These are phyloP conservation scores for Globisporangium barbulae DNA, from an alignment of 352 stramenopile species.

Conservation along the genomic window DNA sequence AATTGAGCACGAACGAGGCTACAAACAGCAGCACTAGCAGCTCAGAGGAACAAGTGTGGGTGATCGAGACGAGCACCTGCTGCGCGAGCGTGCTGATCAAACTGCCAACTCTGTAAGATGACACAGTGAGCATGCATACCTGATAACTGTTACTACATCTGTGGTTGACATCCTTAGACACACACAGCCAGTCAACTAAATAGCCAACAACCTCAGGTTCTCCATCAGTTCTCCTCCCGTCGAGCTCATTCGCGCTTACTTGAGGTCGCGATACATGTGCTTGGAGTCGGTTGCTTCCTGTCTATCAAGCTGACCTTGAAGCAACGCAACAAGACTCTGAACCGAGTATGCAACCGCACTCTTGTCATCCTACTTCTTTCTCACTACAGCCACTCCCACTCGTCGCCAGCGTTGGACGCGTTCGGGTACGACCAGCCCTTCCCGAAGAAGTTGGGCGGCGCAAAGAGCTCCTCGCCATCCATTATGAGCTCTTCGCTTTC, in stretches of 20 bases:
- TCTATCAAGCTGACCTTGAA: background rate
- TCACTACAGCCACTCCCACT: slow-evolving; percentile 45
- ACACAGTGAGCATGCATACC: background rate
- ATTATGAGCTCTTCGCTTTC: background rate
- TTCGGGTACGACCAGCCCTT: slow-evolving; percentile 52
- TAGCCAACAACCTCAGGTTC: no score
- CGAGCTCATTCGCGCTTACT: no score
- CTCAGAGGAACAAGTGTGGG: slow-evolving; percentile 29
- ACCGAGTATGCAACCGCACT: background rate
- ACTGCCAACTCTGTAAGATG: slow-evolving; percentile 4
- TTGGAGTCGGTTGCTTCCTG: background rate
- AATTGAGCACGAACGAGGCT: background rate
- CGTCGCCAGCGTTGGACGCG: slow-evolving; percentile 28
- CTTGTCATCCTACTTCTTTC: background rate
- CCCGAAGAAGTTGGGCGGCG: slow-evolving; percentile 66
- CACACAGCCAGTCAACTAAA: no score
- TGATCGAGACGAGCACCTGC: slow-evolving; percentile 78
- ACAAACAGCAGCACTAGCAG: background rate
- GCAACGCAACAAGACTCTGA: background rate
- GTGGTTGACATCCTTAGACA: no score
- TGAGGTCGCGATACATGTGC: no score
- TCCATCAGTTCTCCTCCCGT: no score
- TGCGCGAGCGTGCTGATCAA: slow-evolving; percentile 78
- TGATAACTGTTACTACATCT: no score
- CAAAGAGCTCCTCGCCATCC: slow-evolving; percentile 37